A percentile compares a stretch with the other conserved stretches of the same genome.
Conservation (phyloP, 2,329 filamentous ascomycete species). For the Phoma sp. region DNA sequence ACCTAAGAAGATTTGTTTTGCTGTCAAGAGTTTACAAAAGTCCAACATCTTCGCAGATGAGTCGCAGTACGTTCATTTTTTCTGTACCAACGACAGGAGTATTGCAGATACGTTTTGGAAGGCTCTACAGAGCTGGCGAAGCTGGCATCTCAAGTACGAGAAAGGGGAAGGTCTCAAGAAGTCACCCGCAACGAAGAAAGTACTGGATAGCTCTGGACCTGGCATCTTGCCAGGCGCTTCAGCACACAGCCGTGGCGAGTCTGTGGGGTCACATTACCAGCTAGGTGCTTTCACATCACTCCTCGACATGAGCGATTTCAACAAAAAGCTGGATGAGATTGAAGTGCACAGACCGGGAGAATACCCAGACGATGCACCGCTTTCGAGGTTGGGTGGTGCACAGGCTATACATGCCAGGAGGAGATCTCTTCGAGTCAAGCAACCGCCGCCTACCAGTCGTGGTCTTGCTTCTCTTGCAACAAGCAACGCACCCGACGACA, state of each 20-base stretch:
- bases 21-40: conserved; percentile 91
- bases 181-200: conserved; percentile 35
- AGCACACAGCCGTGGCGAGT: conserved; percentile 43
- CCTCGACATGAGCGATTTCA: conserved; percentile 67
- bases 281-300: conserved; percentile 73
- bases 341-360: conserved; percentile 32
- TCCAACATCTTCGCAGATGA: conserved; percentile 81
- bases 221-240: conserved; percentile 20
- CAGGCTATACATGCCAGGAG: conserved; percentile 45
- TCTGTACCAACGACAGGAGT: conserved; percentile 76
- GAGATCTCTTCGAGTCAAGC: conserved; percentile 48
- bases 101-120: conserved; percentile 74
- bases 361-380: conserved; percentile 36
- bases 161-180: conserved; percentile 64
- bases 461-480: conserved; percentile 26
- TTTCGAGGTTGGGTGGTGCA: conserved; percentile 32
- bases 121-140: conserved; percentile 81
- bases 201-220: conserved; percentile 24
- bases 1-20: conserved; percentile 85
- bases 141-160: conserved; percentile 86
- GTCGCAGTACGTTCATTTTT: conserved; percentile 91
- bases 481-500: conserved; percentile 25
- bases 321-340: conserved; percentile 50
- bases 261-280: conserved; percentile 63
- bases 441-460: conserved; percentile 44